These are phyloP conservation scores for Penicillium janthinellum DNA, from an alignment of 2,329 filamentous ascomycete genomes.

Conservation along the genomic window DNA sequence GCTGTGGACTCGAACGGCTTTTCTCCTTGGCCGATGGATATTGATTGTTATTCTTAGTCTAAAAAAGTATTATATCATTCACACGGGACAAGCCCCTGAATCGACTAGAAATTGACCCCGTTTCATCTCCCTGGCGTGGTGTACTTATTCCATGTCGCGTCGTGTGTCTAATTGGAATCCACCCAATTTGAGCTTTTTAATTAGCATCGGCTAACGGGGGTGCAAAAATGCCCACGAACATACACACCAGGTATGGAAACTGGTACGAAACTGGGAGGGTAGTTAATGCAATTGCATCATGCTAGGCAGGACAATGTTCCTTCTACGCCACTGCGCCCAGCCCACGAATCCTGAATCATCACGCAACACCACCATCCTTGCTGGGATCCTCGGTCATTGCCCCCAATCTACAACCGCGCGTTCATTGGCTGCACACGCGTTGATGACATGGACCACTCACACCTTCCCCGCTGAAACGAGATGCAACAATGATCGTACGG, in stretches of 20 bases:
- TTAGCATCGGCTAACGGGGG: not conserved
- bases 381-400: not conserved
- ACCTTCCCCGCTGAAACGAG: not conserved
- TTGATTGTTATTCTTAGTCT: not conserved
- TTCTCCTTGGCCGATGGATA: conserved; percentile 1
- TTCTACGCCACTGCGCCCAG: not conserved
- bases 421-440: not conserved
- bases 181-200: not conserved
- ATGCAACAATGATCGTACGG: not conserved
- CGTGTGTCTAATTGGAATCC: not conserved
- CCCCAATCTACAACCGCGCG: not conserved
- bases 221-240: not conserved
- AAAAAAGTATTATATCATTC: conserved; percentile 15
- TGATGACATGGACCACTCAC: not conserved
- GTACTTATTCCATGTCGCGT: not conserved
- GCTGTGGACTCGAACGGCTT: conserved; percentile 18
- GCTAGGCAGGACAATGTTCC: not conserved
- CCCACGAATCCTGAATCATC: not conserved
- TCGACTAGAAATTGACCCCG: conserved; percentile 9
- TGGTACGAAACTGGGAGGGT: not conserved
- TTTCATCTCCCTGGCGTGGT: conserved; percentile 1
- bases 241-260: not conserved
- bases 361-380: not conserved
- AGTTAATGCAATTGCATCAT: not conserved
- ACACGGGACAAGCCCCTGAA: conserved; percentile 17